These are phyloP conservation scores for Candida glucosophila DNA, from an alignment of 1,139 yeast genomes.

Conservation along the genomic window DNA sequence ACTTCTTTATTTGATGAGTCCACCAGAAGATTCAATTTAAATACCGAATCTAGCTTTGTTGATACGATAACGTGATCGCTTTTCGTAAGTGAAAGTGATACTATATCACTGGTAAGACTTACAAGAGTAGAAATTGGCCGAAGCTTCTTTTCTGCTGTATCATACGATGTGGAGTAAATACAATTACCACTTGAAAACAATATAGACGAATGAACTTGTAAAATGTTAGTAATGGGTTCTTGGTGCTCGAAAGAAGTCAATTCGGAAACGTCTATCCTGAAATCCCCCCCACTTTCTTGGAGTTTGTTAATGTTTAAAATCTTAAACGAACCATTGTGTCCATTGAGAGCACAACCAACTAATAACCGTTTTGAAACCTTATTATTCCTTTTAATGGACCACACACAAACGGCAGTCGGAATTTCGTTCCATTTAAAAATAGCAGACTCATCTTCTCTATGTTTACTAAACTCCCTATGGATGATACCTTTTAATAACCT, in stretches of 20 bases:
- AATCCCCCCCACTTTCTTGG: constrained; percentile 10
- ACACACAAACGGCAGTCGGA: constrained; percentile 27
- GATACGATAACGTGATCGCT: constrained; percentile 24
- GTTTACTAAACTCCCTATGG: constrained; percentile 14
- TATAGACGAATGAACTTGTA: constrained; percentile 27
- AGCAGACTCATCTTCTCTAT: constrained; percentile 16
- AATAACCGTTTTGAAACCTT: constrained; percentile 30
- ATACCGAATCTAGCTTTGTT: constrained; percentile 34
- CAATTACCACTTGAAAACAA: constrained; percentile 25
- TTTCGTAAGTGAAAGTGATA: constrained; percentile 18
- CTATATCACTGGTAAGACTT: constrained; percentile 30
- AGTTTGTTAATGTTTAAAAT: constrained; percentile 30
- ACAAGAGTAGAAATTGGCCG: constrained; percentile 17
- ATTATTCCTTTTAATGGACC: constrained; percentile 26
- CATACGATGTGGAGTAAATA: constrained; percentile 31
- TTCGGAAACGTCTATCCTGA: constrained; percentile 20
- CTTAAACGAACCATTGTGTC: constrained; percentile 28
- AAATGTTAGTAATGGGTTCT: constrained; percentile 28
- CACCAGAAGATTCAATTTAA: constrained; percentile 14
- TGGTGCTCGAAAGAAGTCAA: constrained; percentile 28
- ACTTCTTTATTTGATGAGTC: constrained; percentile 7
- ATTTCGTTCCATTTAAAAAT: constrained; percentile 25
- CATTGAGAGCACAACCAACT: constrained; percentile 31
- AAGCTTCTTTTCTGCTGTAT: constrained; percentile 28
- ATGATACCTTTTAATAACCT: constrained; percentile 15